A percentile compares a stretch with the other conserved stretches of the same genome.
phyloP scores from a whole-genome alignment of 78 protist genomes.

The Salpingoeca rosetta region DNA sequence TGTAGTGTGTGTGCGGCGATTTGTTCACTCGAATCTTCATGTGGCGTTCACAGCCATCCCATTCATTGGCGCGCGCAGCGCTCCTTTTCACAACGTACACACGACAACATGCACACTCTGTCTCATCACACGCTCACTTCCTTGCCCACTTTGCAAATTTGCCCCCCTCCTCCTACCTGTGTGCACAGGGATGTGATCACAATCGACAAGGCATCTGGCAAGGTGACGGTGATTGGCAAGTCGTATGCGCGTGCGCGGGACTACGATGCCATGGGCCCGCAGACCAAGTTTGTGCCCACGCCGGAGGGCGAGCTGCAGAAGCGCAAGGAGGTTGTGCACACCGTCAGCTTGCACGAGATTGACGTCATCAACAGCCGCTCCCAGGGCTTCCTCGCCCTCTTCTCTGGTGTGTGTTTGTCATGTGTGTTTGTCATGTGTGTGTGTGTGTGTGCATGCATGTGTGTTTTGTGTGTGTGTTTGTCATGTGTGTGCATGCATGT shows the following conservation, averaged over 20 bases:
- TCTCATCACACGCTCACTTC: no score
- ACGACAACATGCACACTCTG: no score
- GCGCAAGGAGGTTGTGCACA: constrained; percentile 93
- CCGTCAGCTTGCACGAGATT: constrained; percentile 97
- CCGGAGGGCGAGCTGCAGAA: constrained; percentile 99
- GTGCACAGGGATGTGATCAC: constrained; percentile 45
- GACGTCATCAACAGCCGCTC: constrained; percentile 96
- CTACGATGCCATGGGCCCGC: constrained; percentile 89
- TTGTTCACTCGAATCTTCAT: no score
- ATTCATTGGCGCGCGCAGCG: no score
- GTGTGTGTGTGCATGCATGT: constrained; percentile 73
- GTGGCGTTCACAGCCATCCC: no score
- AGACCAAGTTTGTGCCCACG: constrained; percentile 92
- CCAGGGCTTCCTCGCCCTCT: constrained; percentile 87
- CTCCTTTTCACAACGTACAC: no score
- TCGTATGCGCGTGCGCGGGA: constrained; percentile 82
- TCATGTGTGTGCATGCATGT: not conserved
- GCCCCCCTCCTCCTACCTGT: no score
- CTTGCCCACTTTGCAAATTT: no score
- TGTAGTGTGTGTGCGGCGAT: no score
- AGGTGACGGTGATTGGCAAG: constrained; percentile 86
- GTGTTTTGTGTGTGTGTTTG: constrained; percentile 20
- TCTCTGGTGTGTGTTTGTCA: constrained; percentile 85
- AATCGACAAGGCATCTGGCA: constrained; percentile 96
- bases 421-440: constrained; percentile 23